Evolutionary conservation across 345 rosid genomes (phyloP).

Genomic region (Crucihimalaya himalaica): DNA sequence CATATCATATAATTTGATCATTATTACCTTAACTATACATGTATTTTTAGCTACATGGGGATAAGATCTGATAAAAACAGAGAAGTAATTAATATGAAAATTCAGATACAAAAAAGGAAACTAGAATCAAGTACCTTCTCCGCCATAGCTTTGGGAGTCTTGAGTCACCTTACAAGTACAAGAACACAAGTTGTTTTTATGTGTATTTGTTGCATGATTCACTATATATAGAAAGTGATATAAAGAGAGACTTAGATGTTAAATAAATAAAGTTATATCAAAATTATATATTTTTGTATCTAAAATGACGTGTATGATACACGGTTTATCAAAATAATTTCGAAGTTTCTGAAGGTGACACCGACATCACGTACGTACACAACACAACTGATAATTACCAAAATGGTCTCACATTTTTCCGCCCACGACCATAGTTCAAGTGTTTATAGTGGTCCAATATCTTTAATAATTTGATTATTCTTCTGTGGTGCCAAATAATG

Average conservation of each 20-base stretch:
- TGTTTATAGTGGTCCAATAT: constrained; percentile 16
- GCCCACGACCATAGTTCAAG: background rate
- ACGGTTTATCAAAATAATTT: background rate
- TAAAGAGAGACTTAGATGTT: background rate
- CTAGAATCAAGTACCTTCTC: constrained; percentile 22
- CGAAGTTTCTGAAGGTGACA: constrained; percentile 11
- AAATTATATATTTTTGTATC: background rate
- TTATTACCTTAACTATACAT: constrained; percentile 6
- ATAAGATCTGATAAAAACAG: background rate
- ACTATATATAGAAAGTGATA: constrained; percentile 17
- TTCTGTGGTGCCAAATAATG: constrained; percentile 15
- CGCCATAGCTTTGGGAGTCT: constrained; percentile 31
- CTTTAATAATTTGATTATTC: background rate
- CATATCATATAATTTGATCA: constrained; percentile 22
- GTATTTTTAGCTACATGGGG: background rate
- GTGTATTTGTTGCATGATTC: constrained; percentile 5
- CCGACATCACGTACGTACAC: background rate
- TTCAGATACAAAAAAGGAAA: background rate
- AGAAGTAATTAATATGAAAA: background rate
- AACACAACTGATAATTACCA: constrained; percentile 6
- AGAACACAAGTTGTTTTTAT: constrained; percentile 3
- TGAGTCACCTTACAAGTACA: constrained; percentile 3
- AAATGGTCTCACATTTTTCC: constrained; percentile 3
- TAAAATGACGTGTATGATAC: background rate
- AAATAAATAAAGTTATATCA: background rate